Evolutionary conservation across 164 flowering plant species (phyloP).

Genomic region (Vitis cinerea): DNA sequence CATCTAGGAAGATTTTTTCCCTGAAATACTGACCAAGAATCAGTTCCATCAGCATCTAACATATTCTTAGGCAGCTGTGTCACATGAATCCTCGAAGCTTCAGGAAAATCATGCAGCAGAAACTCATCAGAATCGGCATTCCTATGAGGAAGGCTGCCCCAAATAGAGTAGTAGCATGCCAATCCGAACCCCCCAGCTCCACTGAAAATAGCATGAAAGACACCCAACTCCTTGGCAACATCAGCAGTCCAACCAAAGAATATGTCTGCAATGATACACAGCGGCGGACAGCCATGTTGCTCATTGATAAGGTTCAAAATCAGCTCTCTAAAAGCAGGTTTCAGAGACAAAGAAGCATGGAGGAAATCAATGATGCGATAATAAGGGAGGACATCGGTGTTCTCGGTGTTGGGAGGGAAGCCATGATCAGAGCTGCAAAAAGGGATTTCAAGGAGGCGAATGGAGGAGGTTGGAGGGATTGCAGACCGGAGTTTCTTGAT

Average conservation of each 20-base stretch:
- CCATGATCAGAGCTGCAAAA: slow-evolving; percentile 44
- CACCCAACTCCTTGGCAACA: slow-evolving; percentile 36
- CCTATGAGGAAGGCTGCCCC: slow-evolving; percentile 34
- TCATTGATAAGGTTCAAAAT: slow-evolving; percentile 11
- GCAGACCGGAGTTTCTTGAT: slow-evolving; percentile 34
- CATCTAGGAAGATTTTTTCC: slow-evolving; percentile 19
- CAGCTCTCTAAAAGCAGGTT: slow-evolving; percentile 24
- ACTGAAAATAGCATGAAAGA: slow-evolving; percentile 39
- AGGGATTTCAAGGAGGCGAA: slow-evolving; percentile 40
- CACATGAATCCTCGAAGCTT: slow-evolving; percentile 32
- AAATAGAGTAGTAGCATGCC: slow-evolving; percentile 46
- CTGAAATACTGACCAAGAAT: slow-evolving; percentile 33
- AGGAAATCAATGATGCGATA: slow-evolving; percentile 28
- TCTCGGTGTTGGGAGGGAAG: slow-evolving; percentile 52
- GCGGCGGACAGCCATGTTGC: slow-evolving; percentile 7
- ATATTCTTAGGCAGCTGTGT: slow-evolving; percentile 33
- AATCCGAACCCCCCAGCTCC: slow-evolving; percentile 42
- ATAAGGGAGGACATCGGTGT: slow-evolving; percentile 43
- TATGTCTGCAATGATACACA: slow-evolving; percentile 34
- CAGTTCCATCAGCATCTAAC: slow-evolving; percentile 28
- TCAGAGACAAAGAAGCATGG: slow-evolving; percentile 29
- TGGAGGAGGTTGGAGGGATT: slow-evolving; percentile 38
- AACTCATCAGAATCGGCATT: slow-evolving; percentile 18
- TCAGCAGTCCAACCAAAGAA: slow-evolving; percentile 44
- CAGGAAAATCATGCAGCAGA: slow-evolving; percentile 41